These are phyloP conservation scores for Myxozyma sirexii DNA, from an alignment of 805 yeast genomes.

Conservation along the genomic window DNA sequence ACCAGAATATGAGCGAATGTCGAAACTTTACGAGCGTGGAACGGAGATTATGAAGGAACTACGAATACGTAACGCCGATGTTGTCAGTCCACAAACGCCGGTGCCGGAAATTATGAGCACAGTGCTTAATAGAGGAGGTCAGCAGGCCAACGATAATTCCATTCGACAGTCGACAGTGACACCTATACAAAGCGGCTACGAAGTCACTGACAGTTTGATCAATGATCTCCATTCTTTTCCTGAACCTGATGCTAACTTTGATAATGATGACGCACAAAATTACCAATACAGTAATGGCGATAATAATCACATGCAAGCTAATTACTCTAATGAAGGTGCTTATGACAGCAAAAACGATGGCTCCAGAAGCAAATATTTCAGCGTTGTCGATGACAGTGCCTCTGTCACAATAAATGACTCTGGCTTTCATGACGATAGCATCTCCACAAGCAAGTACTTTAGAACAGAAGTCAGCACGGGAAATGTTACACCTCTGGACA, in stretches of 20 bases:
- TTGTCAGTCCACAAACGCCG: neutral
- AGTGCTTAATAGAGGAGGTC: neutral
- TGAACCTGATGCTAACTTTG: slow-evolving; percentile 4
- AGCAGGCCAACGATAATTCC: neutral
- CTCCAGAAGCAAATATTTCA: neutral
- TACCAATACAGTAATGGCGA: neutral
- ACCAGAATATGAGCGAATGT: slow-evolving; percentile 18
- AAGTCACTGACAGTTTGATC: neutral
- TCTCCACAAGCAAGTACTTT: neutral
- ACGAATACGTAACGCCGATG: neutral
- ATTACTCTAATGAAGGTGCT: neutral
- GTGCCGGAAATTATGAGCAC: neutral
- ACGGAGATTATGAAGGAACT: neutral
- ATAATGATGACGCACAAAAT: neutral
- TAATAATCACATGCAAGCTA: neutral
- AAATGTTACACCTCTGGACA: neutral
- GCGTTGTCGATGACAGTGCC: neutral
- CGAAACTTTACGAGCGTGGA: slow-evolving; percentile 13
- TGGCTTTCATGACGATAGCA: neutral
- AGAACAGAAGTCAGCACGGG: neutral
- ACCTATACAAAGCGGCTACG: neutral
- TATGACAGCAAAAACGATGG: neutral
- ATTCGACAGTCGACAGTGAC: neutral
- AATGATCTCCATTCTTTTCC: slow-evolving; percentile 3
- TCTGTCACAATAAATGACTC: neutral